A percentile compares a stretch with the other conserved stretches of the same genome.
phyloP scores from a whole-genome alignment of 306 rosid species.

The Inga oerstediana region DNA sequence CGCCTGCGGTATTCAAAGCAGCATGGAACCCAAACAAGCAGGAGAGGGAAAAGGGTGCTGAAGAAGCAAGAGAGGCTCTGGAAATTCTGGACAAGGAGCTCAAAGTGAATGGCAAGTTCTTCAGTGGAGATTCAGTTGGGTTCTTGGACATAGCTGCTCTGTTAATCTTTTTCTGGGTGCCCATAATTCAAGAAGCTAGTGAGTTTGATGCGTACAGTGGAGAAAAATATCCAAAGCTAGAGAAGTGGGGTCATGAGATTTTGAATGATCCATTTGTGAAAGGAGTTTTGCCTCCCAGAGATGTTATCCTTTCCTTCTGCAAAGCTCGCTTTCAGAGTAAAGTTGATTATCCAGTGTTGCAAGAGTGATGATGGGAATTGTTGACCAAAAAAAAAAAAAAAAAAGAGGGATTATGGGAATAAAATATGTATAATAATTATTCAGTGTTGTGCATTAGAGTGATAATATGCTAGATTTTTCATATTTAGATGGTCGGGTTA shows the following conservation, averaged over 20 bases:
- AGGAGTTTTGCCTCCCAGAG: conserved; percentile 38
- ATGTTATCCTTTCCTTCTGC: conserved; percentile 28
- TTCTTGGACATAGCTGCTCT: conserved; percentile 52
- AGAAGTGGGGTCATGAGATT: conserved; percentile 53
- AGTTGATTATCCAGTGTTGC: not conserved
- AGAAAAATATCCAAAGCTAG: conserved; percentile 48
- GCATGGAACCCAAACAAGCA: not conserved
- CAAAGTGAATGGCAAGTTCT: conserved; percentile 37
- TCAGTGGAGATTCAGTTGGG: conserved; percentile 40
- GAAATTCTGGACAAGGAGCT: conserved; percentile 48
- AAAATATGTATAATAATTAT: not conserved
- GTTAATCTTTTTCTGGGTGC: conserved; percentile 54
- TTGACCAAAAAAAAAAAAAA: too few species aligned
- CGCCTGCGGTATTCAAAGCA: conserved; percentile 21
- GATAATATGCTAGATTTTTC: too few species aligned
- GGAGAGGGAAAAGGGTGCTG: conserved; percentile 40
- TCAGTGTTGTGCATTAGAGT: too few species aligned
- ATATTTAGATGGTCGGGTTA: too few species aligned
- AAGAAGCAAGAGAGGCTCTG: conserved; percentile 37
- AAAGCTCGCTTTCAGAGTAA: conserved; percentile 10
- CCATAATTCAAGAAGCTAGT: conserved; percentile 41
- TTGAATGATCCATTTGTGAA: conserved; percentile 39
- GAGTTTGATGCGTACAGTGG: conserved; percentile 39
- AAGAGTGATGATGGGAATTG: not conserved
- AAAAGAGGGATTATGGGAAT: not conserved